Conservation (phyloP, 345 rosid species). For the Barbarea vulgaris region DNA sequence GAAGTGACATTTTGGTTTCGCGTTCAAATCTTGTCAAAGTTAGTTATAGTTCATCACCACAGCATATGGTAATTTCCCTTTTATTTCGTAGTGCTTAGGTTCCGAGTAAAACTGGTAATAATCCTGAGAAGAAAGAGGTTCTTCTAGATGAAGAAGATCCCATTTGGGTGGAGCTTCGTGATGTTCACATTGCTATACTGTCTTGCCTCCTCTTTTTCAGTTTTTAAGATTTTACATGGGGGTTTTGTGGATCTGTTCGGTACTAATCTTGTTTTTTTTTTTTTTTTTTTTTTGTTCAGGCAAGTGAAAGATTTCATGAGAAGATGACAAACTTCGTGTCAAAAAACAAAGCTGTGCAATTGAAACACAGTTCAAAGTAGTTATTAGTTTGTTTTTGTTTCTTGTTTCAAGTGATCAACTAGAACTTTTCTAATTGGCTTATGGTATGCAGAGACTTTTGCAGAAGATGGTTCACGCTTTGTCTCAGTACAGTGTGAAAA, state of each 20-base stretch:
- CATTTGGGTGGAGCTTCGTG: conserved; percentile 95
- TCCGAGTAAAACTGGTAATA: conserved; percentile 69
- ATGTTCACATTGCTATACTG: conserved; percentile 71
- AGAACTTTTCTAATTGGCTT: conserved; percentile 10
- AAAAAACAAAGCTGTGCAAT: conserved; percentile 94
- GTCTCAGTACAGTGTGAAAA: conserved; percentile 98
- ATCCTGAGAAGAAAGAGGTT: conserved; percentile 87
- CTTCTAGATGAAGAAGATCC: conserved; percentile 97
- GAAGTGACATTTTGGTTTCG: conserved; percentile 59
- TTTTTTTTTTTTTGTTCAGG: conserved; percentile 63
- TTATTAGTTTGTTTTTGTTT: conserved; percentile 32
- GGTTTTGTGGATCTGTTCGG: conserved; percentile 24
- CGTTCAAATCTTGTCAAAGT: conserved; percentile 21
- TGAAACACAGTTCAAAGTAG: conserved; percentile 87
- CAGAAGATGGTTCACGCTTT: conserved; percentile 97
- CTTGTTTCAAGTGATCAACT: conserved; percentile 21
- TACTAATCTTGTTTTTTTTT: neutral
- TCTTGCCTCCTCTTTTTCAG: conserved; percentile 20
- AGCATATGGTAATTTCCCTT: conserved; percentile 40
- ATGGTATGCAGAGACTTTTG: conserved; percentile 65
- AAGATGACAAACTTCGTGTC: conserved; percentile 89
- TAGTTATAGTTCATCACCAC: conserved; percentile 27
- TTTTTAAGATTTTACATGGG: neutral
- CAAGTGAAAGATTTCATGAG: conserved; percentile 84
- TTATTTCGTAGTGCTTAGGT: conserved; percentile 55